Evolutionary conservation across 2,329 filamentous ascomycete species (phyloP), one percentile per base, ranked within the genome.

Genomic region (Aureobasidium zeae): DNA sequence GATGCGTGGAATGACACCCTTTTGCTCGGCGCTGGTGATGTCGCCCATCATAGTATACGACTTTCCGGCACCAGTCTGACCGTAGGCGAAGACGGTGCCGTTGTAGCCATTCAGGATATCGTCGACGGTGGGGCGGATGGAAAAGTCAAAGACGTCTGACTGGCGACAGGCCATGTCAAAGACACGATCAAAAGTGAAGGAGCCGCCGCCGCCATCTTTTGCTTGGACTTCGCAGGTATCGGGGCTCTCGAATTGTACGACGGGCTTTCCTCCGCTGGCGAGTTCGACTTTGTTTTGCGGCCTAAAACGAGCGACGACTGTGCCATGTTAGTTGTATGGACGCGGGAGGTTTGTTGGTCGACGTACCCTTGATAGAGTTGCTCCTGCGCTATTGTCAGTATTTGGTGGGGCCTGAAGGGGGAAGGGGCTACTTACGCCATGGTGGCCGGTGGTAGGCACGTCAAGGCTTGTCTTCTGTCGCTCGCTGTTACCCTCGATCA

Each of bases 51-150:
- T 98, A 42, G 91, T 96, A 63, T 94, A 96, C 16, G 91, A 96
- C 72, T 98, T 98, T 72, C 91, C 91, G 10, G 89, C 88, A 64
- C 91, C 91, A 1, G 91, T 98, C 72, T 96, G 91, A 53, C 91
- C 91, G 63, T 98, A 98, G 51, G 91, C 91, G 58, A 98, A 96
- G 54, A 98, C 89, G 11, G 89, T 96, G 61, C 89, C 91, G 70
- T 98, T 98, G 76, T 98, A 98, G 52, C 91, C 91, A 67, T 96
- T 94, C 53, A 98, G 75, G 54, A 98, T 95, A 63, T 96, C 91
- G 69, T 96, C 89, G 54, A 98, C 91, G 15, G 91, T 96, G 19
- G 86, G 78, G 52, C 84, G 81, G 64, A 98, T 96, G 30, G 91
- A 96, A 70, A 91, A 98, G 66, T 96, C 86, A 70, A 98, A 98